Percentiles rank a stretch among this genome's conserved stretches.
phyloP scores from a whole-genome alignment of 2,329 filamentous ascomycete genomes.

The Pseudogymnoascus sp. region DNA sequence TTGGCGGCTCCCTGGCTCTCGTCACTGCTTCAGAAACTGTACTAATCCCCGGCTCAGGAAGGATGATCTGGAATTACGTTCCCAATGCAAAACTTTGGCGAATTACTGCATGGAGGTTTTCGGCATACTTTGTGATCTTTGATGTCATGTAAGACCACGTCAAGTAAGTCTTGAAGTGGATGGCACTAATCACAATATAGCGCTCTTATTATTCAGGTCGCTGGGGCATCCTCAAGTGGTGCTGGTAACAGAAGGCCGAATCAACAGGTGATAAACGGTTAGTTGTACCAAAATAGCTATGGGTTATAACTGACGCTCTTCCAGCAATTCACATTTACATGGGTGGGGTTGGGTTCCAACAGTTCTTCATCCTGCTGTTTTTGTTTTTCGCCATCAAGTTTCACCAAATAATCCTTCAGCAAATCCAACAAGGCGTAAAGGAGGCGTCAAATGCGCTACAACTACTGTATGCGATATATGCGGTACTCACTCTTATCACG shows the following conservation, averaged over 20 bases:
- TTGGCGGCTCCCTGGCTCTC: background rate
- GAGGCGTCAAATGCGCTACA: constrained; percentile 9
- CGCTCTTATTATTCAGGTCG: constrained; percentile 19
- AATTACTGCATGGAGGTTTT: constrained; percentile 20
- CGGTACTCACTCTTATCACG: constrained; percentile 31
- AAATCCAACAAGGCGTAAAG: background rate
- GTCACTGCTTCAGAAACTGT: background rate
- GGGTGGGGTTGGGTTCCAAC: constrained; percentile 44
- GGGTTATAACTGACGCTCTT: constrained; percentile 22
- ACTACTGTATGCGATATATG: constrained; percentile 29
- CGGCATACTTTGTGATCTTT: constrained; percentile 21
- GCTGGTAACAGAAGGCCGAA: constrained; percentile 29
- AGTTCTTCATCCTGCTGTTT: constrained; percentile 43
- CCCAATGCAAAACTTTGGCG: constrained; percentile 16
- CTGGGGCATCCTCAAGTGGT: constrained; percentile 23
- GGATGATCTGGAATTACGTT: constrained; percentile 24
- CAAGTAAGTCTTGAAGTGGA: background rate
- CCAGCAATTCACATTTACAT: constrained; percentile 40
- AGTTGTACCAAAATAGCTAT: constrained; percentile 14
- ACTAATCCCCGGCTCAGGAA: background rate
- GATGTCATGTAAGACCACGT: constrained; percentile 22
- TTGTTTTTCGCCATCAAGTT: constrained; percentile 33
- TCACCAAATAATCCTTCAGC: constrained; percentile 23
- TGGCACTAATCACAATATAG: constrained; percentile 14
- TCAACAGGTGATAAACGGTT: constrained; percentile 16